A percentile compares a stretch with the other conserved stretches of the same genome.
These are phyloP conservation scores for Phytophthora palmivora DNA, from an alignment of 352 stramenopile genomes.

Conservation along the genomic window DNA sequence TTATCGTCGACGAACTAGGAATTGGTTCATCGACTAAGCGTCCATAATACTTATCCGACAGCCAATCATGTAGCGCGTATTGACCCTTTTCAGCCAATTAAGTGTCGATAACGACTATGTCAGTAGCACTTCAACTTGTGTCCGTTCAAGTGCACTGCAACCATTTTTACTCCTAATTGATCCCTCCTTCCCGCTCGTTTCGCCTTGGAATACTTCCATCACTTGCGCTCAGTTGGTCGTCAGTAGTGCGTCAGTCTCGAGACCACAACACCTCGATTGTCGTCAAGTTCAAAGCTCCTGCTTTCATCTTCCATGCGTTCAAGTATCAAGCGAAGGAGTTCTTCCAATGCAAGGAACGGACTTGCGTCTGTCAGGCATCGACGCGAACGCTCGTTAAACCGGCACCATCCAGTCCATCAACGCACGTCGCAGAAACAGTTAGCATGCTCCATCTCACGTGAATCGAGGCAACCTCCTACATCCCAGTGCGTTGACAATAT, in stretches of 20 bases:
- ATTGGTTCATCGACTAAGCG: slow-evolving; percentile 9
- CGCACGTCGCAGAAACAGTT: neutral
- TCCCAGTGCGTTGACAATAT: neutral
- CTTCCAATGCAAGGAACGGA: neutral
- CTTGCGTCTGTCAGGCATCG: neutral
- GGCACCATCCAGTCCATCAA: neutral
- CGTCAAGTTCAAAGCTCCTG: neutral
- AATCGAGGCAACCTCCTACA: neutral
- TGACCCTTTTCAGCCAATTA: slow-evolving; percentile 2
- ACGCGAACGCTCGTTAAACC: neutral
- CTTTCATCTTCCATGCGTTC: neutral
- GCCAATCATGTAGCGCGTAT: slow-evolving; percentile 2
- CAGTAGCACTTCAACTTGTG: slow-evolving; percentile 21
- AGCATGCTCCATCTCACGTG: neutral
- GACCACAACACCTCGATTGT: neutral
- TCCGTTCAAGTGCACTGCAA: neutral
- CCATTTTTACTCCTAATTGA: no score
- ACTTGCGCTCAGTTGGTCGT: slow-evolving; percentile 4
- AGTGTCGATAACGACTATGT: slow-evolving; percentile 1
- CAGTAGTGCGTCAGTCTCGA: neutral
- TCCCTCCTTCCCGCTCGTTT: no score
- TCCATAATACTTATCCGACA: neutral
- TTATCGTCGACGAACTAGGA: no score
- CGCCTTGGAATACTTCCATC: neutral
- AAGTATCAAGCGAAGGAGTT: slow-evolving; percentile 6